Evolutionary conservation across 768 basidiomycete species (phyloP), one percentile per base, ranked within the genome.

Genomic region (Suillus fuscotomentosus): DNA sequence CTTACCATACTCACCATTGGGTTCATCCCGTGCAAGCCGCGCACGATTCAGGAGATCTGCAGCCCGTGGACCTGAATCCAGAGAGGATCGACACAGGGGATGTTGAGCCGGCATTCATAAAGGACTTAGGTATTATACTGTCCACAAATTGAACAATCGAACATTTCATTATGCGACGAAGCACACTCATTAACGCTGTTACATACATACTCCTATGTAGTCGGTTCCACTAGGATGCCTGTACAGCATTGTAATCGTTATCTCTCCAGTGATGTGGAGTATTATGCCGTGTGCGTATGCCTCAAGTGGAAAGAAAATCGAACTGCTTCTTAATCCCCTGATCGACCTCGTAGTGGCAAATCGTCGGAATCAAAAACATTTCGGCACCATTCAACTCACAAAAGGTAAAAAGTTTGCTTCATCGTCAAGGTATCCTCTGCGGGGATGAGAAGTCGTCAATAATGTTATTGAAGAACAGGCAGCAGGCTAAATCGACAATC

Each of bases 381-480:
- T 63, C 63, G 53, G 70, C 62, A 65, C n/a, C 59, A 66, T 70
- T 64, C 41, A 57, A 59, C 42, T 59, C 24, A 24, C 57, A 27
- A 59, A 54, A 59, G 57, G 41, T 59, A 59, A 42, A 59, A 59
- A 59, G 41, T 41, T 57, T 57, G 39, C 24, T 13, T 59, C 24
- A 24, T 24, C 39, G 10, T 27, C 9, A 22, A 14, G n/a, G 38
- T 38, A 56, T 22, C 38, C 5, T 15, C 38, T 15, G 54, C 36
- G 13, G 6, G 39, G 15, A 17, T 42, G 27, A 20, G 20, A 24
- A 22, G 36, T 59, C 57, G n/a, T 31, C 17, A 27, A n/a, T 54
- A 34, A 54, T 54, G 5, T 20, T 34, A 59, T 42, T n/a, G 41
- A 65, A 60, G 34, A 61, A 17, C 22, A 31, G 22, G 3, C 5